phyloP scores from a whole-genome alignment of 2,329 filamentous ascomycete species.

The Fusarium sacchari region DNA sequence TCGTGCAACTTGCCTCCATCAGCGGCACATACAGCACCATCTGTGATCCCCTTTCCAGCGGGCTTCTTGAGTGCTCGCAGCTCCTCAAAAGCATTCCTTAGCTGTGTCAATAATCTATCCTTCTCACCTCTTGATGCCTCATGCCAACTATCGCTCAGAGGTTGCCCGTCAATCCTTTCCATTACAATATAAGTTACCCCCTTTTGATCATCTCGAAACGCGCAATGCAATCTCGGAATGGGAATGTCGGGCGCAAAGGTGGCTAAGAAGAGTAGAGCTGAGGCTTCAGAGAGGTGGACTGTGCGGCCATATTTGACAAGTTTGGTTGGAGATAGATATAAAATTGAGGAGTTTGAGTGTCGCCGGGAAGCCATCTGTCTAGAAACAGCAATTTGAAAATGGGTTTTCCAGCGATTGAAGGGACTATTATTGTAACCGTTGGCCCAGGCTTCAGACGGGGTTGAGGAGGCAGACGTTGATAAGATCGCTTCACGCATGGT shows the following conservation, averaged over 20 bases:
- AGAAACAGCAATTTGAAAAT: neutral
- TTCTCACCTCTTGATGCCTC: neutral
- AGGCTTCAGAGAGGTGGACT: neutral
- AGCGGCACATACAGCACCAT: neutral
- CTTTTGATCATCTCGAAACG: neutral
- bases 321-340: neutral
- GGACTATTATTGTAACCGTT: neutral
- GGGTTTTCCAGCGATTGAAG: neutral
- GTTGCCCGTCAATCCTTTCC: neutral
- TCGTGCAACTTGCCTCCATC: neutral
- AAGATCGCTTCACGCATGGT: neutral
- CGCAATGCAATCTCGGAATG: neutral
- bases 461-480: neutral
- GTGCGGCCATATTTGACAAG: neutral
- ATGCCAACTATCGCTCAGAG: neutral
- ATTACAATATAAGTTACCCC: neutral
- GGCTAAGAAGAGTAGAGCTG: neutral
- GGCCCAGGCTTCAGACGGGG: neutral
- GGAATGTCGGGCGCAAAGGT: neutral
- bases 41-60: neutral
- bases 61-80: neutral
- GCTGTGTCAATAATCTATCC: neutral
- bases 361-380: neutral
- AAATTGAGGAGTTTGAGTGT: neutral
- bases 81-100: neutral